Percentiles rank a stretch among this genome's conserved stretches.
These are phyloP conservation scores for Basidiobolus meristosporus DNA, from an alignment of 371 early-diverging fungal species.

Conservation along the genomic window DNA sequence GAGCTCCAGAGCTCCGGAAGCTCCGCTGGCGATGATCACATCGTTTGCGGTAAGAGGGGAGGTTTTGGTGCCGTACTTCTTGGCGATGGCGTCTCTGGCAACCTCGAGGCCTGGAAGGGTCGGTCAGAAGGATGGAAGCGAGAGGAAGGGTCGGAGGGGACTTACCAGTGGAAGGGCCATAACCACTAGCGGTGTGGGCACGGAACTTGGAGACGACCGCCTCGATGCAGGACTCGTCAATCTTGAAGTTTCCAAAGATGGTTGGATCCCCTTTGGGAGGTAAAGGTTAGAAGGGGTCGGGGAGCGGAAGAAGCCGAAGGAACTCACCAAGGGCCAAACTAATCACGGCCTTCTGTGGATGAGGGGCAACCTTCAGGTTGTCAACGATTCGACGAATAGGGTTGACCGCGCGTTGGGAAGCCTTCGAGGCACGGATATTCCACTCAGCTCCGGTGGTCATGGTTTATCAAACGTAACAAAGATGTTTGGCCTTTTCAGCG, in stretches of 20 bases:
- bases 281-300: neutral
- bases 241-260: constrained; percentile 77
- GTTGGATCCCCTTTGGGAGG: constrained; percentile 58
- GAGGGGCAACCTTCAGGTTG: constrained; percentile 45
- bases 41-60: constrained; percentile 55
- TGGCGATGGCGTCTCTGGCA: constrained; percentile 66
- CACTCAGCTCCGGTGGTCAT: no score
- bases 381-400: constrained; percentile 80
- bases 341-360: constrained; percentile 46
- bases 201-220: constrained; percentile 32
- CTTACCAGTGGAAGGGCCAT: constrained; percentile 68
- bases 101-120: constrained; percentile 19
- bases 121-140: no score
- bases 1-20: constrained; percentile 69
- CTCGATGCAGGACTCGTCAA: constrained; percentile 44
- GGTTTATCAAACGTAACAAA: no score
- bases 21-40: constrained; percentile 68
- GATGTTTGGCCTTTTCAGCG: no score
- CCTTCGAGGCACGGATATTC: constrained; percentile 26
- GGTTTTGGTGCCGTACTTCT: constrained; percentile 29
- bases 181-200: constrained; percentile 77
- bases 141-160: neutral
- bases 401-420: constrained; percentile 60
- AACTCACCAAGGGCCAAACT: constrained; percentile 53
- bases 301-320: no score